phyloP scores from a whole-genome alignment of 1,284 basidiomycete genomes.

The Leccinum griseonigrum region DNA sequence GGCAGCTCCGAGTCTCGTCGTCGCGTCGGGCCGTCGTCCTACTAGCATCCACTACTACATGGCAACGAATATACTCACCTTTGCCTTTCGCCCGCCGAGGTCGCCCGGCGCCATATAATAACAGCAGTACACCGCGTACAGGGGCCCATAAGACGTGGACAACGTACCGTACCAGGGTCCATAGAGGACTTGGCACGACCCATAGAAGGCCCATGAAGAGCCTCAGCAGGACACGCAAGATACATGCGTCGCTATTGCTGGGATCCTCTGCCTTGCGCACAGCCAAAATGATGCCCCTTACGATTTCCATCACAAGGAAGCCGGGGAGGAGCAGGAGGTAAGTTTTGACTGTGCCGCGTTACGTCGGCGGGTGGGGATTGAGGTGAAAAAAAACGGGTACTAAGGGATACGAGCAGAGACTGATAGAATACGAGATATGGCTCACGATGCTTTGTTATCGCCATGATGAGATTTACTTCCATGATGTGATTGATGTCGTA shows the following conservation, averaged over 20 bases:
- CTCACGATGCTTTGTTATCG: too few relatives aligned
- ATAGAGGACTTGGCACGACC: background rate
- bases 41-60: background rate
- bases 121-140: constrained; percentile 9
- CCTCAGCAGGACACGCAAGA: constrained; percentile 6
- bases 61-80: background rate
- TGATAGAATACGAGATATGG: background rate
- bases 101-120: constrained; percentile 20
- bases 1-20: background rate
- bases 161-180: background rate
- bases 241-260: constrained; percentile 1
- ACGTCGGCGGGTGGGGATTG: too few relatives aligned
- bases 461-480: background rate
- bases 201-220: constrained; percentile 2
- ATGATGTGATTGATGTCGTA: background rate
- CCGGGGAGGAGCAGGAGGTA: too few relatives aligned
- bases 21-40: background rate
- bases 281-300: too few relatives aligned
- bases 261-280: background rate
- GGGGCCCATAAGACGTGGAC: constrained; percentile 13
- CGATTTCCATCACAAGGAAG: too few relatives aligned
- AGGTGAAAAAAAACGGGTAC: too few relatives aligned
- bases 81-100: background rate
- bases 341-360: too few relatives aligned
- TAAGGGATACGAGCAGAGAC: background rate